Evolutionary conservation across 2,329 filamentous ascomycete species (phyloP).

Genomic region (Alternaria ethzedia): DNA sequence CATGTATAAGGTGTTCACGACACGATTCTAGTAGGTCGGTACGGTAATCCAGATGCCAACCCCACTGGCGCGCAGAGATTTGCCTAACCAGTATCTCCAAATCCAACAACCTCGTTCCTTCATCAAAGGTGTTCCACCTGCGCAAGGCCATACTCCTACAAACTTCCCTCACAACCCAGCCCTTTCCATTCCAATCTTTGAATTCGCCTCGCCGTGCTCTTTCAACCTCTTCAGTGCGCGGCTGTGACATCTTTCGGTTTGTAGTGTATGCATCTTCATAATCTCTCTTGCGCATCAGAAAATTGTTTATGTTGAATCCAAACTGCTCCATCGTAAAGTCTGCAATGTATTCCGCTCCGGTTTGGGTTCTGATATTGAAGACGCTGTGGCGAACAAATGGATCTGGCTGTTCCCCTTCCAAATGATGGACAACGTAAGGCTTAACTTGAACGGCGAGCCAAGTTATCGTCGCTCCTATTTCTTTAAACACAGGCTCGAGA

Average conservation of each 20-base stretch:
- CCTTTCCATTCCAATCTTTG: background rate
- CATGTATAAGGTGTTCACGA: background rate
- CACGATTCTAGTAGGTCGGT: background rate
- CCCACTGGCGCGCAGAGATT: background rate
- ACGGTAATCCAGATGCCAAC: background rate
- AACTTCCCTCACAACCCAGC: background rate
- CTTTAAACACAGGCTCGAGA: background rate
- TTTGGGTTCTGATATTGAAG: background rate
- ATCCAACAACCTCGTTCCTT: background rate
- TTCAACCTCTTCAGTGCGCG: background rate
- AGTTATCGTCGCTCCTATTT: background rate
- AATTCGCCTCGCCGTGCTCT: background rate
- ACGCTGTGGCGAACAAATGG: slow-evolving; percentile 4
- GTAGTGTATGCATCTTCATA: background rate
- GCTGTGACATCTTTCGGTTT: background rate
- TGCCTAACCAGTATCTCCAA: background rate
- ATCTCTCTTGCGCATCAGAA: slow-evolving; percentile 1
- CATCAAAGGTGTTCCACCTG: background rate
- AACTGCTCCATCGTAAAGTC: slow-evolving; percentile 13
- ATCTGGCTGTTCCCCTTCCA: background rate
- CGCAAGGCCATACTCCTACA: background rate
- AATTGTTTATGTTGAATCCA: background rate
- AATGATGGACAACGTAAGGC: background rate
- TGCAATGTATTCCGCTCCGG: slow-evolving; percentile 3
- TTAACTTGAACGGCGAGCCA: background rate